phyloP scores from a whole-genome alignment of 257 asterid genomes.

The Knoxia roxburghii region DNA sequence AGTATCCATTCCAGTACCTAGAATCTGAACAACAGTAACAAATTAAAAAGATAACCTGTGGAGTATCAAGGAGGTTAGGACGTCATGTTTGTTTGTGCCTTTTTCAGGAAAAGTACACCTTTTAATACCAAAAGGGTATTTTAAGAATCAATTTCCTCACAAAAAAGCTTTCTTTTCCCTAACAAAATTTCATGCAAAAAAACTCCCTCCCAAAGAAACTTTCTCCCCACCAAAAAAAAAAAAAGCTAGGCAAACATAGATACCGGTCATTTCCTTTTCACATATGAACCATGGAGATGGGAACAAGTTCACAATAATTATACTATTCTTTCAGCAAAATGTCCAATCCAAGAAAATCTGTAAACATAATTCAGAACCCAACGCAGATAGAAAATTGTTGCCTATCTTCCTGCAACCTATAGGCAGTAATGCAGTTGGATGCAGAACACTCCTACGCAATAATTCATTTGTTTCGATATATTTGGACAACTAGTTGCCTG shows the following conservation, averaged over 20 bases:
- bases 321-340: neutral
- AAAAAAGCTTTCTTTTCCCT: no score
- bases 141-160: no score
- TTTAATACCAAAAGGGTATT: no score
- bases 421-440: neutral
- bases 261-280: no score
- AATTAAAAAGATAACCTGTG: neutral
- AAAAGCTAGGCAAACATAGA: no score
- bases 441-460: no score
- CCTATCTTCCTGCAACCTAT: neutral
- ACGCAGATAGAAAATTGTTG: neutral
- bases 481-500: neutral
- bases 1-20: constrained; percentile 99
- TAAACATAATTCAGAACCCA: neutral
- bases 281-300: neutral
- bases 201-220: no score
- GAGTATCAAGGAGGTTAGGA: neutral
- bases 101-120: no score
- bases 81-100: no score
- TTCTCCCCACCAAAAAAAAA: no score
- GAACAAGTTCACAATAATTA: neutral
- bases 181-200: no score
- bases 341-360: neutral
- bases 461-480: neutral
- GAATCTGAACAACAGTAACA: constrained; percentile 53